Conservation (phyloP, 345 rosid species). For the Gossypium australe region DNA sequence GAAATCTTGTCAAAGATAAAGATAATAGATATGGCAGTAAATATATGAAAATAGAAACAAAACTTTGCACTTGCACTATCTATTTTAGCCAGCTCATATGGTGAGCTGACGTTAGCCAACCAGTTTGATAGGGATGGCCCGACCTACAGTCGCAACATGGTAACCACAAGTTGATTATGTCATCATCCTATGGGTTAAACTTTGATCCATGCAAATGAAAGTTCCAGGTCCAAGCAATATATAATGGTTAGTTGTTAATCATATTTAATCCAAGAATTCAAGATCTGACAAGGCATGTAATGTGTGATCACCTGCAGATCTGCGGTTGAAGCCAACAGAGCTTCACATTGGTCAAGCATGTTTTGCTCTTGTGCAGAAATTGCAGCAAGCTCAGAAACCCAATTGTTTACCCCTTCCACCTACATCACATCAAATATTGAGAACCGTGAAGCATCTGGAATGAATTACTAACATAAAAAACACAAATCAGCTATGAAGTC, state of each 20-base stretch:
- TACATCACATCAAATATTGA: constrained; percentile 13
- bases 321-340: constrained; percentile 58
- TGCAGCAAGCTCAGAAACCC: constrained; percentile 63
- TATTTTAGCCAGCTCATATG: neutral
- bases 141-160: too few species aligned
- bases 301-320: constrained; percentile 57
- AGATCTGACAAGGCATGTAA: neutral
- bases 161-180: neutral
- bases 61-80: neutral
- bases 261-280: neutral
- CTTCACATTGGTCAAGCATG: constrained; percentile 62
- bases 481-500: constrained; percentile 16
- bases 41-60: neutral
- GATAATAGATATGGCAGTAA: neutral
- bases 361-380: constrained; percentile 45
- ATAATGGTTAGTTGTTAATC: neutral
- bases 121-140: too few species aligned
- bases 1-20: constrained; percentile 2
- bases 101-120: too few species aligned
- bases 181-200: neutral
- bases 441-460: constrained; percentile 3
- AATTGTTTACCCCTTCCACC: constrained; percentile 53
- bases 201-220: neutral
- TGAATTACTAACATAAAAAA: constrained; percentile 15
- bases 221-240: neutral